A percentile compares a stretch with the other conserved stretches of the same genome.
These are phyloP conservation scores for Asterophora lycoperdoides DNA, from an alignment of 768 basidiomycete genomes.

Conservation along the genomic window DNA sequence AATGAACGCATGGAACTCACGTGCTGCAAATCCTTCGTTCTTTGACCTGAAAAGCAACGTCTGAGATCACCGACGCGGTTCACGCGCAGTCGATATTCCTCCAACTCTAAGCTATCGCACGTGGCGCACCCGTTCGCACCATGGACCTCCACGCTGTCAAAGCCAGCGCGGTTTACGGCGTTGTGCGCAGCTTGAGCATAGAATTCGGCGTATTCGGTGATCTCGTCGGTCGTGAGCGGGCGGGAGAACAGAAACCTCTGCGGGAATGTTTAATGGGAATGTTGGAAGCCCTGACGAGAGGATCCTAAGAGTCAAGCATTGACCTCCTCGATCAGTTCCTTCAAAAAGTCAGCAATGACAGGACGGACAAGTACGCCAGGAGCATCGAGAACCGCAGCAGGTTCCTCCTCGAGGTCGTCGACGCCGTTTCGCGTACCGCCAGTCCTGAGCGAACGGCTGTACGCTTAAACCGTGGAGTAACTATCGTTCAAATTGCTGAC, in stretches of 20 bases:
- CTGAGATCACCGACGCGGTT: slow-evolving; percentile 35
- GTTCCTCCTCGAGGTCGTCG: slow-evolving; percentile 53
- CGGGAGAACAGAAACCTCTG: not conserved
- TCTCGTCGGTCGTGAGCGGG: slow-evolving; percentile 42
- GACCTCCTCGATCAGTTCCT: slow-evolving; percentile 60
- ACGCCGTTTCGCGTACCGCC: slow-evolving; percentile 46
- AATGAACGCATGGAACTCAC: slow-evolving; percentile 46
- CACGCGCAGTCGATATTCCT: slow-evolving; percentile 11
- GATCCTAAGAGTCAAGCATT: no score
- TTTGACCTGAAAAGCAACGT: not conserved
- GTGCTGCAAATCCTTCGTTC: not conserved
- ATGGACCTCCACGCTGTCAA: slow-evolving; percentile 59
- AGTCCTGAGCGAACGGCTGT: slow-evolving; percentile 51
- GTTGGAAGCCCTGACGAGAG: slow-evolving; percentile 30
- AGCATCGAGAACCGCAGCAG: slow-evolving; percentile 54
- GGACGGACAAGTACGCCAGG: slow-evolving; percentile 68
- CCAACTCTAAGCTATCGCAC: slow-evolving; percentile 57
- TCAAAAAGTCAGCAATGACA: slow-evolving; percentile 48
- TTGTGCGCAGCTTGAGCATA: slow-evolving; percentile 54
- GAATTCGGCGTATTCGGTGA: slow-evolving; percentile 43
- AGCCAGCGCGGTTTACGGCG: slow-evolving; percentile 54
- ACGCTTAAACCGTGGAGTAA: slow-evolving; percentile 54
- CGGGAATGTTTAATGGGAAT: slow-evolving; percentile 16
- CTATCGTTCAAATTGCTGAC: slow-evolving; percentile 5
- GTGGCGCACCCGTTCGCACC: slow-evolving; percentile 44